These are phyloP conservation scores for Spergularia bocconei DNA, from an alignment of 148 eudicot genomes.

Conservation along the genomic window DNA sequence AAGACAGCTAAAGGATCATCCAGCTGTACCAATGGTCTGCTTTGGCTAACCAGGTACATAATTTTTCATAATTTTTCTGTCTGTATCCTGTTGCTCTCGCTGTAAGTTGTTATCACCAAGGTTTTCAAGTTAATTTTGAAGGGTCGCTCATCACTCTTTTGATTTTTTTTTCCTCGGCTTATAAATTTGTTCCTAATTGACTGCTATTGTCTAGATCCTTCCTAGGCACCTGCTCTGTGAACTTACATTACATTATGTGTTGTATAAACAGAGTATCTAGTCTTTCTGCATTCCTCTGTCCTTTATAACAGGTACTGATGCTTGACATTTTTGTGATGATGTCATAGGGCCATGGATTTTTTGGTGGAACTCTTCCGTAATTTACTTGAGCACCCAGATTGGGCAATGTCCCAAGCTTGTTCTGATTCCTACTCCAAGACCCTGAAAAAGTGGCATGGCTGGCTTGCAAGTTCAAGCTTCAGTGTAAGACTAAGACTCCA, in stretches of 20 bases:
- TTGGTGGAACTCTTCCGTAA: constrained; percentile 74
- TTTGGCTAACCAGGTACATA: constrained; percentile 85
- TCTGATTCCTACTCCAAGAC: constrained; percentile 80
- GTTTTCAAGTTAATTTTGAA: neutral
- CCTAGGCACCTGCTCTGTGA: neutral
- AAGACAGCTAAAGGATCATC: constrained; percentile 84
- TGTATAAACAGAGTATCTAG: neutral
- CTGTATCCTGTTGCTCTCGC: neutral
- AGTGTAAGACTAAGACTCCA: constrained; percentile 40
- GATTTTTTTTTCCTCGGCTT: neutral
- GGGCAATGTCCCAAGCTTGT: constrained; percentile 81
- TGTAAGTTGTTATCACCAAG: neutral
- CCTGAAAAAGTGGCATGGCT: constrained; percentile 93
- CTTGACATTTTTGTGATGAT: constrained; percentile 14
- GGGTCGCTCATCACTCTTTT: neutral
- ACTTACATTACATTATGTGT: neutral
- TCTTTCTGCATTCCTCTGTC: neutral
- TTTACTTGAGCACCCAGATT: constrained; percentile 63
- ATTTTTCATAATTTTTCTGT: constrained; percentile 3
- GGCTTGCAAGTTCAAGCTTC: constrained; percentile 92
- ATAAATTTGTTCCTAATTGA: neutral
- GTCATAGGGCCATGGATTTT: constrained; percentile 86
- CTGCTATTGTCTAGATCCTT: neutral
- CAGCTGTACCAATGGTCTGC: constrained; percentile 90
- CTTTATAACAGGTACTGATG: neutral